Evolutionary conservation across 306 rosid genomes (phyloP), one percentile per base, ranked within the genome.

Genomic region (Mimosa pudica): DNA sequence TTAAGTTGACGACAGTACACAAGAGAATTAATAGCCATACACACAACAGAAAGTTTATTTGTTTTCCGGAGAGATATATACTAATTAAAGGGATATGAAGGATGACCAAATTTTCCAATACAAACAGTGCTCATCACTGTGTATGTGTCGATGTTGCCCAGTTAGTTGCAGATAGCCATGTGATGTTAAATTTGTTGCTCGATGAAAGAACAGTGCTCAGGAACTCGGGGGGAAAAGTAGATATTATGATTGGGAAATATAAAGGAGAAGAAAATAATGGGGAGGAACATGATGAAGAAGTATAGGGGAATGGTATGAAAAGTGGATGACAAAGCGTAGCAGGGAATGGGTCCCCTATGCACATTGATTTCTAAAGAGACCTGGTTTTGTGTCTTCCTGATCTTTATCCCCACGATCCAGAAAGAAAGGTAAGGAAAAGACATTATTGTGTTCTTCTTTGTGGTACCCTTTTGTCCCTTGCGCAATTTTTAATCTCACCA

Each of bases 41-140:
- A 72, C 51, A 52, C 60, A 9, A 33, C 6, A 42, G 41, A 76
- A 49, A 60, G 47, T 65, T 38, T 0, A 38, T 38, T 64, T 55
- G 18, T 80, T 74, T 66, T 58, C 46, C 32, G 35, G 67, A 32
- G 67, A 32, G 30, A 24, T 24, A 24, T 24, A 24, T 35, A 16
- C 58, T 62, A 24, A 24, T 24, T 24, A 16, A 18, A 35, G 18
- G 11, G 41, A 24, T 38, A 38, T 52, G 60, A 54, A 64, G 74
- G 86, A 77, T 82, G 84, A 82, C 82, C 79, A 79, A 80, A 80
- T 58, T 79, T 80, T 73, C 84, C 84, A 86, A 77, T 73, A 80
- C 18, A 61, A 69, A 72, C 73, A 81, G 85, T 77, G 17, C 38
- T 54, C n/a, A 12, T 51, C 33, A 69, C 48, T 70, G 63, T 79